Conservation (phyloP, 768 basidiomycete genomes). For the Tulasnella sp. region DNA sequence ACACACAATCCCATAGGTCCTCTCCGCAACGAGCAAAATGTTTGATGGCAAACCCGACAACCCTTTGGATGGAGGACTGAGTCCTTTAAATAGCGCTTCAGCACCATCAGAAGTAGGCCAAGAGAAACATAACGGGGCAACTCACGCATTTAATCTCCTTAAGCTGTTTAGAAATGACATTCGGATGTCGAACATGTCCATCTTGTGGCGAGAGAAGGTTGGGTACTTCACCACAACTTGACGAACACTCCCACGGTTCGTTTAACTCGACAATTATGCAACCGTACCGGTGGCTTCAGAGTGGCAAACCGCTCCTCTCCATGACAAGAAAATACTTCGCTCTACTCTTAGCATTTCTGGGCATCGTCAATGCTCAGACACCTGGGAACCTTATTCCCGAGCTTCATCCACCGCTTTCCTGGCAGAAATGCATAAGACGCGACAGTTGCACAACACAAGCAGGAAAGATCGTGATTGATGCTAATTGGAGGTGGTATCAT, state of each 20-base stretch:
- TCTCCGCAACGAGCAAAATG: slow-evolving; percentile 81
- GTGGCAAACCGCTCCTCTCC: no score
- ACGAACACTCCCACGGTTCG: no score
- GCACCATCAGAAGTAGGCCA: not conserved
- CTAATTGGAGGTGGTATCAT: not conserved
- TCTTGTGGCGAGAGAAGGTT: not conserved
- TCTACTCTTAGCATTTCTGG: no score
- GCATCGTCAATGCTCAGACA: no score
- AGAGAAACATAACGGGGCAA: not conserved
- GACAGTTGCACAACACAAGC: not conserved
- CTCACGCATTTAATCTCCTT: slow-evolving; percentile 7
- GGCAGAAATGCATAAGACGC: not conserved
- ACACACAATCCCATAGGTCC: slow-evolving; percentile 89
- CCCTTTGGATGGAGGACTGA: slow-evolving; percentile 83
- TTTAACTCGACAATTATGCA: no score
- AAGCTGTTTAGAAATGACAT: slow-evolving; percentile 2
- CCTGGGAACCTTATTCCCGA: no score
- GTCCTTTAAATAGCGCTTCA: slow-evolving; percentile 46
- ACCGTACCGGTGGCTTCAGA: no score
- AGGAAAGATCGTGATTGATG: not conserved
- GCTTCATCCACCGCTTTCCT: not conserved
- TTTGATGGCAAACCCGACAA: slow-evolving; percentile 80
- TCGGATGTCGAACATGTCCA: slow-evolving; percentile 9
- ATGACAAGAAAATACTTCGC: no score
- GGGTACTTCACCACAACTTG: no score